These are phyloP conservation scores for Argentina anserina DNA, from an alignment of 306 rosid species.

Conservation along the genomic window DNA sequence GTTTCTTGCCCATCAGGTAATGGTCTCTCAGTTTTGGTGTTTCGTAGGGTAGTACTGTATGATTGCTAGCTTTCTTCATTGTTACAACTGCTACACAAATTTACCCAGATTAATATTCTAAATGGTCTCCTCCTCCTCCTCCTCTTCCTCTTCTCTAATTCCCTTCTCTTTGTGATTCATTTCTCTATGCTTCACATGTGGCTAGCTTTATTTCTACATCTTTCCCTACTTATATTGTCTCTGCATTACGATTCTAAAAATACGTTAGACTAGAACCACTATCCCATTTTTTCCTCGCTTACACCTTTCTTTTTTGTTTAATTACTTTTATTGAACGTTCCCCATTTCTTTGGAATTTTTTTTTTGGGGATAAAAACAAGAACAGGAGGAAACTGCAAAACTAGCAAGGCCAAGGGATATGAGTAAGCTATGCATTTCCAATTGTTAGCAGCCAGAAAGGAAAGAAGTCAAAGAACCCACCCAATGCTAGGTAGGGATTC, in stretches of 20 bases:
- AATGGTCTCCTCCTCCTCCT: not conserved
- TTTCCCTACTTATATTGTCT: not conserved
- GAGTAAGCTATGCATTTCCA: no score
- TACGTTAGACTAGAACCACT: not conserved
- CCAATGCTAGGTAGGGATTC: no score
- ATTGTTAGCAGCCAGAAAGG: no score
- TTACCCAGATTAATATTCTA: not conserved
- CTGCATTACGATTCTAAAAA: not conserved
- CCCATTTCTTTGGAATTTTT: not conserved
- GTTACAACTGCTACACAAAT: slow-evolving; percentile 17
- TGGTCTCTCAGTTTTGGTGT: slow-evolving; percentile 69
- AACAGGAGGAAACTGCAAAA: no score
- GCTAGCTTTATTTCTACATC: not conserved
- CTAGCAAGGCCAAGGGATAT: no score
- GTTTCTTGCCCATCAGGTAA: slow-evolving; percentile 74
- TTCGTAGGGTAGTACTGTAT: slow-evolving; percentile 58
- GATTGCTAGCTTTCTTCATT: slow-evolving; percentile 14
- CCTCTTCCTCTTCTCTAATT: no score
- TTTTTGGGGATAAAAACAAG: no score
- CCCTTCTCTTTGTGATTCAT: not conserved
- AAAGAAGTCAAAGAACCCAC: no score
- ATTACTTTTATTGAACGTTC: not conserved
- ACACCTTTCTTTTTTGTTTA: not conserved
- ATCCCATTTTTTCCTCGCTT: not conserved
- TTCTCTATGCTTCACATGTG: not conserved